phyloP scores from a whole-genome alignment of 257 asterid species.

The Asclepias syriaca region DNA sequence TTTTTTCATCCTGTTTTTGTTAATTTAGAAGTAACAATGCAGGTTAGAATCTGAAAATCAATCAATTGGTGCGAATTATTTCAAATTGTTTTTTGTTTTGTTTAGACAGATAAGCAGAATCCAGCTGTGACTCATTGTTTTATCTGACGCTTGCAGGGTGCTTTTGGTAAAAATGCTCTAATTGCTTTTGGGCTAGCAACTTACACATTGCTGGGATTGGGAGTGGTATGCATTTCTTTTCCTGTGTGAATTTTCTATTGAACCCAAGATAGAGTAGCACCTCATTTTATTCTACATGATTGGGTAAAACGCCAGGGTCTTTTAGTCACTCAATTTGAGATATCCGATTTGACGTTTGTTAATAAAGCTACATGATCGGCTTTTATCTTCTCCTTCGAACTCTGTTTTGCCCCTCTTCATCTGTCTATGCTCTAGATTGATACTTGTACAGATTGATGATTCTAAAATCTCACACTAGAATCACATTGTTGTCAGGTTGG shows the following conservation, averaged over 20 bases:
- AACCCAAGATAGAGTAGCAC: not conserved
- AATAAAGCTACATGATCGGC: not conserved
- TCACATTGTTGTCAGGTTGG: constrained; percentile 56
- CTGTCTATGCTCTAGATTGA: not conserved
- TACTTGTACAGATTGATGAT: not conserved
- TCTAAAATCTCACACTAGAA: not conserved
- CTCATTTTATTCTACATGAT: not conserved
- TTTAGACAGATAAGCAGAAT: not conserved
- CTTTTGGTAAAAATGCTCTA: constrained; percentile 61
- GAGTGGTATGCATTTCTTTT: constrained; percentile 49
- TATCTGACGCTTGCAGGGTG: constrained; percentile 42
- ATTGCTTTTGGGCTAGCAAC: constrained; percentile 65
- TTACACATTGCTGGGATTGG: constrained; percentile 58
- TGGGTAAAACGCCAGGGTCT: not conserved
- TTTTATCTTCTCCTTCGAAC: not conserved
- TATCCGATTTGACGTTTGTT: not conserved
- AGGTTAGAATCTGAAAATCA: not conserved
- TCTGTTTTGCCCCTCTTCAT: not conserved
- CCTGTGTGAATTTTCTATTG: not conserved
- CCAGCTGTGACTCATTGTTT: not conserved
- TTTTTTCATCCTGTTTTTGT: not conserved
- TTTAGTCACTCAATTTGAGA: not conserved
- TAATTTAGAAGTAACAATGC: not conserved
- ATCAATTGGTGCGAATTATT: not conserved
- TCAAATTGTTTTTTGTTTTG: not conserved